Conservation (phyloP, 495 filamentous ascomycete genomes). For the Aspergillus ostianus region DNA sequence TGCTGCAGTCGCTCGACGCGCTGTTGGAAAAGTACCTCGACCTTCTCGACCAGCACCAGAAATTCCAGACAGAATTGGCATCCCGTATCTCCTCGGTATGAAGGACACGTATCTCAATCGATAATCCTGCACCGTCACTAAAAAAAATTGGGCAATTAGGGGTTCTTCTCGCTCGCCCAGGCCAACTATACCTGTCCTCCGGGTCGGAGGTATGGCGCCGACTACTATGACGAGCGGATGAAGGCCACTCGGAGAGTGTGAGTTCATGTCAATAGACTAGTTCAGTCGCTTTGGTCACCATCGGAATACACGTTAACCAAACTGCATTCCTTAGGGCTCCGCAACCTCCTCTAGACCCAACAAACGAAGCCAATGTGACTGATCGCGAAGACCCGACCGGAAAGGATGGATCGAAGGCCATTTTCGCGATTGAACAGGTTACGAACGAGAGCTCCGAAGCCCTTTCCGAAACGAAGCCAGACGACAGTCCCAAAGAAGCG, state of each 20-base stretch:
- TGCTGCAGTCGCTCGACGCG: conserved; percentile 52
- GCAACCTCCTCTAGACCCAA: conserved; percentile 6
- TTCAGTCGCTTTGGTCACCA: neutral
- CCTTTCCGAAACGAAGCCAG: conserved; percentile 12
- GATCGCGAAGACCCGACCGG: neutral
- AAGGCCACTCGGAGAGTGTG: conserved; percentile 54
- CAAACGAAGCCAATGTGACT: neutral
- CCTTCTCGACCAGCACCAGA: conserved; percentile 69
- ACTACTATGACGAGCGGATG: conserved; percentile 73
- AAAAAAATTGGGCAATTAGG: conserved; percentile 25
- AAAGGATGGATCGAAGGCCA: neutral
- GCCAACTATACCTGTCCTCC: conserved; percentile 69
- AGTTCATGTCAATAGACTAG: conserved; percentile 2
- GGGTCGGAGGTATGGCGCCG: conserved; percentile 61
- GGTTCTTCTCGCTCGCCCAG: conserved; percentile 58
- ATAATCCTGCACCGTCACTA: neutral
- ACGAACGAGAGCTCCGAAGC: conserved; percentile 9
- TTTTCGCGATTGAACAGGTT: conserved; percentile 7
- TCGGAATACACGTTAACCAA: conserved; percentile 10
- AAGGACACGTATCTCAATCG: neutral
- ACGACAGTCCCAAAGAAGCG: conserved; percentile 6
- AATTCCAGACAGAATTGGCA: conserved; percentile 53
- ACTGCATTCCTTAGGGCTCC: conserved; percentile 23
- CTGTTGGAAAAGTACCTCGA: conserved; percentile 68
- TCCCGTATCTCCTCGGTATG: conserved; percentile 56